Base-by-base conservation (phyloP, 495 filamentous ascomycete genomes). In the Margaritispora aquatica region DNA sequence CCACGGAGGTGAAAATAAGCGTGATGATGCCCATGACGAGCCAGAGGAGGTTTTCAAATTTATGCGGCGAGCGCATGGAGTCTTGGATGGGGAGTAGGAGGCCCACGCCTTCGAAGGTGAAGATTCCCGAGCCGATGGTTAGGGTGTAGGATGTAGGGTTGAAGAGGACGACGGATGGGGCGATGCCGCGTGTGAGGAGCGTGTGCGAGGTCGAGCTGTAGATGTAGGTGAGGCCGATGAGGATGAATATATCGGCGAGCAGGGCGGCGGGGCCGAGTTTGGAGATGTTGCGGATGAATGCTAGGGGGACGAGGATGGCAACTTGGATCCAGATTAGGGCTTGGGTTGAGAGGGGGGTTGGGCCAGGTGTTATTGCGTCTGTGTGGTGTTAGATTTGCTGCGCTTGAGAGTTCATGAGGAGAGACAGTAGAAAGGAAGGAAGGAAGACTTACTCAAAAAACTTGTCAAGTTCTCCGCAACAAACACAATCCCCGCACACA, bases 101-200 rank as follows among this genome's bases (percentile, higher is more conserved):
- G 2, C 84, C 84, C 26, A 87, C 86, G 21, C 84, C 84, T 68
- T 87, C 84, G 55, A 85, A 87, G 1, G 83, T 85, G 68, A 86
- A 87, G 68, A 87, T 86, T 1, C 82, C 77, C 2, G 81, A 75
- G 54, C 84, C 84, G 53, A 87, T 74, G 44, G 81, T 86, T 17
- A 87, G 72, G 0, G 84, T 86, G 66, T 82, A 87, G 26, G 74
- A 71, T 13, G 70, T 66, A 0, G 83, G 81, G 70, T 86, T 87
- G 73, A 87, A 87, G 4, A 84, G 68, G 20, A 74, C 68, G 2
- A 87, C 80, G 1, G 71, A 75, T 27, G 73, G 61, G 59, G 77
- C 78, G 24, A 80, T 68, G 41, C 79, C 79, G 29, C 71, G 58
- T 0, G 68, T 48, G 0, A 76, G 69, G 24, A 87, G 67, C 15